Evolutionary conservation across 768 basidiomycete species (phyloP), one percentile per base, ranked within the genome.

Genomic region (Coprinellus micaceus): DNA sequence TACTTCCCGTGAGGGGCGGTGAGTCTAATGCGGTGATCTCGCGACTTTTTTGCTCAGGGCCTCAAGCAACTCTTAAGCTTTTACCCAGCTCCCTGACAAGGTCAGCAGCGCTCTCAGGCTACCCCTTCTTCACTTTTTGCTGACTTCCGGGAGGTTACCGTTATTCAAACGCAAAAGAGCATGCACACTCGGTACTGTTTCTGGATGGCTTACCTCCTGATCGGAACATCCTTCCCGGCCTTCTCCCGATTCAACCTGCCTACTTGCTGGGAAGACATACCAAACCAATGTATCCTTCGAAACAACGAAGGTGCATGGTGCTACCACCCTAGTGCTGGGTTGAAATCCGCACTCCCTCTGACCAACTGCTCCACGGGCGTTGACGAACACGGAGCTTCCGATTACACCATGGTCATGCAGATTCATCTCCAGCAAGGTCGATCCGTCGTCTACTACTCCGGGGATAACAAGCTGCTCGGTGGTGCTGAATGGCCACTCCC

Each of bases 361-460:
- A 44, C 41, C 10, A 44, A 44, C 21, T 44, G 41, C 21, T 44
- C 41, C 10, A 44, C 21, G 11, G 41, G 21, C 9, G 17, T 37
- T 9, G 36, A 37, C 17, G 36, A 17, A 9, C 36, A 37, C 21
- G 41, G 41, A 44, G 41, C 41, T 6, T 13, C 41, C 10, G 19
- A 44, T 19, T 44, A 11, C 41, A 44, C 7, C 11, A 15, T 19
- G 41, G 41, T 44, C 19, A 54, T 59, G 47, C 11, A 45, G 25
- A 45, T 41, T 17, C 58, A 59, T 22, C 54, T 55, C 39, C 44
- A 29, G n/a, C 53, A 54, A 37, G 53, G 53, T 15, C 53, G 54
- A 25, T 54, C 58, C 19, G 52, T 58, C n/a, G 58, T 53, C 21
- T 55, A 58, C 36, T 58, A 58, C 39, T 54, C 54, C 21, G 58